Conservation (phyloP, 129 eudicot species). For the Centrapalus pauciflorus region DNA sequence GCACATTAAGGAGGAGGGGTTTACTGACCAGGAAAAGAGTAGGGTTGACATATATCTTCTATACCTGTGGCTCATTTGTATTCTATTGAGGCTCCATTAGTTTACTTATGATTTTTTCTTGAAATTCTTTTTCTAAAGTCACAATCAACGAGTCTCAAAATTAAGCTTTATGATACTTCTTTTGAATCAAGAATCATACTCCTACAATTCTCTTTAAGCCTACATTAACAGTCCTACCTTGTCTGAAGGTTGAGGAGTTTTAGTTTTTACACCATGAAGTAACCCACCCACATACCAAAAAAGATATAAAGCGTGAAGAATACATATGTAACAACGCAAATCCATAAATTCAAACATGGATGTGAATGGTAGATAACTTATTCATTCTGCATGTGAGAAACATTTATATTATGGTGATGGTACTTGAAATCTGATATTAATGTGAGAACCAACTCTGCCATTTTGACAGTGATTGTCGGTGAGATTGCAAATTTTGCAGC, state of each 20-base stretch:
- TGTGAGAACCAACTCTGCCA: constrained; percentile 20
- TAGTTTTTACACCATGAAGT: background rate
- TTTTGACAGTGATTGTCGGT: constrained; percentile 90
- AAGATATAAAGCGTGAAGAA: background rate
- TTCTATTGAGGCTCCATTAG: too few relatives aligned
- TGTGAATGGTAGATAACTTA: background rate
- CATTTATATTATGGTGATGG: background rate
- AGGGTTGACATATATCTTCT: background rate
- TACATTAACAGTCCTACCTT: background rate
- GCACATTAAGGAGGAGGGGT: background rate
- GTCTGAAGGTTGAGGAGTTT: background rate
- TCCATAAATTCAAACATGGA: background rate
- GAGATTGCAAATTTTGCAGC: constrained; percentile 97
- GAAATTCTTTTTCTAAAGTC: background rate
- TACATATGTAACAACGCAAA: background rate
- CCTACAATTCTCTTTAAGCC: background rate
- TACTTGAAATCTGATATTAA: constrained; percentile 4
- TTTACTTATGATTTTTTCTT: background rate
- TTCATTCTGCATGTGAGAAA: background rate
- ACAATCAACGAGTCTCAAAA: background rate
- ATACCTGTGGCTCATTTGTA: background rate
- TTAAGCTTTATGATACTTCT: background rate
- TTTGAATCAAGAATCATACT: background rate
- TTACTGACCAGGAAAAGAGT: background rate
- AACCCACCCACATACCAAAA: background rate